phyloP scores from a whole-genome alignment of 1,284 basidiomycete genomes.

The Microbotryum lychnidis-dioicae region DNA sequence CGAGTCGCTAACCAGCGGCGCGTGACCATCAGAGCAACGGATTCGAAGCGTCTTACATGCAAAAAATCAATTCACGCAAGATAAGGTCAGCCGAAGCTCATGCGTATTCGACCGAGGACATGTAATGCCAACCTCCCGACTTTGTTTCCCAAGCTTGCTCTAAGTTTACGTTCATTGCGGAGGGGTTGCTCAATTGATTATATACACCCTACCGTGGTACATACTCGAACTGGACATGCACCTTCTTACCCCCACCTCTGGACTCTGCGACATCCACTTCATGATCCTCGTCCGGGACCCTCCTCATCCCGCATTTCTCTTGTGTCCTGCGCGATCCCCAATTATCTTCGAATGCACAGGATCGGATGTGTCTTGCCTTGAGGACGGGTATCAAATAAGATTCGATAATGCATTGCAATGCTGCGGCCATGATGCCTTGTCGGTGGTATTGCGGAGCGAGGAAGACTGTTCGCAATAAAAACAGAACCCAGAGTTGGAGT shows the following conservation, averaged over 20 bases:
- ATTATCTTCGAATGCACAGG: conserved; percentile 12
- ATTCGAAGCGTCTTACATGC: conserved; percentile 87
- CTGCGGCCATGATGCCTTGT: conserved; percentile 10
- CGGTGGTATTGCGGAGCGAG: conserved; percentile 8
- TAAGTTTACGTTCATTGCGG: not conserved
- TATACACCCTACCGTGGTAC: not conserved
- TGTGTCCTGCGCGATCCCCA: conserved; percentile 6
- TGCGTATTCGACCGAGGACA: conserved; percentile 27
- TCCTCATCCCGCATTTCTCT: conserved; percentile 12
- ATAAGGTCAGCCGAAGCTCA: conserved; percentile 24
- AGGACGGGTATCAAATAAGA: conserved; percentile 3
- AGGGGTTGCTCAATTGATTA: not conserved
- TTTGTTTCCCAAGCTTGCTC: not conserved
- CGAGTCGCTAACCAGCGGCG: not conserved
- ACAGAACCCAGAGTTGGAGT: not conserved
- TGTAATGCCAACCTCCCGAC: conserved; percentile 11
- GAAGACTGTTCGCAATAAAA: conserved; percentile 3
- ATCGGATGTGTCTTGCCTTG: not conserved
- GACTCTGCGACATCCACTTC: not conserved
- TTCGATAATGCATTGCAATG: conserved; percentile 1
- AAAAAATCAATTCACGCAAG: conserved; percentile 46
- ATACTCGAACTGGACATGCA: not conserved
- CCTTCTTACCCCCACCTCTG: conserved; percentile 8
- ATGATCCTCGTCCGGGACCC: not conserved
- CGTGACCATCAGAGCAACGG: conserved; percentile 65